These are phyloP conservation scores for Breynia disticha DNA, from an alignment of 441 rosid species.

Conservation along the genomic window DNA sequence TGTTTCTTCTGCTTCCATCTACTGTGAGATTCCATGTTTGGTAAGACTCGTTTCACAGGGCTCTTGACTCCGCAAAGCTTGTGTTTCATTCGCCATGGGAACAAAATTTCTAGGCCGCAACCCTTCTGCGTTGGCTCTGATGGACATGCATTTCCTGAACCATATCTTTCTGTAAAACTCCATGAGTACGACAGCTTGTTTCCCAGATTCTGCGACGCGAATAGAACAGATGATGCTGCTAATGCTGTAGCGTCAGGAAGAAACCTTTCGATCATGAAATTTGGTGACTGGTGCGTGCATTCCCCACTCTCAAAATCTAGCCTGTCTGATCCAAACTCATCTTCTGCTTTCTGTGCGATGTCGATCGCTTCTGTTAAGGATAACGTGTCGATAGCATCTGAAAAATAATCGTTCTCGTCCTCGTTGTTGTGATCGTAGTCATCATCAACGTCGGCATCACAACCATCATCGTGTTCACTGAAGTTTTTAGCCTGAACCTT, in stretches of 20 bases:
- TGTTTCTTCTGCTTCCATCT: conserved; percentile 18
- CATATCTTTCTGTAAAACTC: conserved; percentile 20
- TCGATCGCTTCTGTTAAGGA: conserved; percentile 84
- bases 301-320: conserved; percentile 28
- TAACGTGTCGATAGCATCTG: conserved; percentile 42
- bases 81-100: conserved; percentile 69
- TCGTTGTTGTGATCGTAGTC: conserved; percentile 20
- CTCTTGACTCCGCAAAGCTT: conserved; percentile 50
- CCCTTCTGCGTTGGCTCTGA: conserved; percentile 38
- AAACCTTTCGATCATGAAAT: conserved; percentile 67
- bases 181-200: conserved; percentile 24
- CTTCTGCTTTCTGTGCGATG: conserved; percentile 45
- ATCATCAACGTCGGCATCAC: conserved; percentile 13
- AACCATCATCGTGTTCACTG: conserved; percentile 12
- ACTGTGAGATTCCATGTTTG: conserved; percentile 4
- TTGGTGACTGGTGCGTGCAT: conserved; percentile 32
- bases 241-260: conserved; percentile 77
- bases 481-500: not conserved
- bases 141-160: conserved; percentile 16
- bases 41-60: conserved; percentile 17
- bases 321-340: conserved; percentile 21
- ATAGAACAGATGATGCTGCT: conserved; percentile 33
- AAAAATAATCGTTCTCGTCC: conserved; percentile 22
- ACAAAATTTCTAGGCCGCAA: conserved; percentile 55
- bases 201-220: conserved; percentile 19